Base-by-base conservation (phyloP, 495 filamentous ascomycete genomes). In the Chaetomium cochliodes region DNA sequence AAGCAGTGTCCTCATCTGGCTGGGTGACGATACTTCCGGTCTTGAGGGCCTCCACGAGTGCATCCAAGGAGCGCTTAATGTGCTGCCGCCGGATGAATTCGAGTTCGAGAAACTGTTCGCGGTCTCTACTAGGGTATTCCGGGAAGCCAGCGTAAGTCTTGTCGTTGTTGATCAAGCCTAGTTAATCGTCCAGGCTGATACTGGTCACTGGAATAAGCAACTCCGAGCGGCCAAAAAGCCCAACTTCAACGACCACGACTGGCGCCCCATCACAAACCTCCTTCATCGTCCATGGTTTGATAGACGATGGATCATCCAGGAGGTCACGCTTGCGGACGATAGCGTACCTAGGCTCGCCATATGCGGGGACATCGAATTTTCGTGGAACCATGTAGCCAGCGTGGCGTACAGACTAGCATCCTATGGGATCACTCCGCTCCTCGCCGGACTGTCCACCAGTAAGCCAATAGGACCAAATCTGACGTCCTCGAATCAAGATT, bases 271-370 rank as follows among this genome's bases (percentile, higher is more conserved):
- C 18, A 44, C 59, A 3, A 51, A 55, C 5, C 56, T 74, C 2
- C 57, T 75, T 11, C 44, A 30, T 33, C 58, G 65, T 22, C 66
- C 68, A 13, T 75, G 70, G 72, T 75, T 74, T 41, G 28, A 63
- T n/a, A 51, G 73, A 15, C 60, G 66, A 16, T 75, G 73, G 73
- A 66, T 75, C 23, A 60, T 73, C 18, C 71, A 73, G 52, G 73
- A 75, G 52, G 60, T 72, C n/a, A 55, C 59, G 8, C 57, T 73
- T 26, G 60, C 69, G 5, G 63, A 56, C 11, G 22, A 62, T 28
- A 49, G 33, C 12, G 56, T 64, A 49, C 68, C 65, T 16, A 37
- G 56, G 47, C 30, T 62, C n/a, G 41, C 41, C 13, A 63, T 63
- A 28, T 65, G 69, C 52, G 63, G 68, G 37, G 62, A 60, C 23